phyloP scores from a whole-genome alignment of 169 alveolate genomes.

The Blepharisma undulans region DNA sequence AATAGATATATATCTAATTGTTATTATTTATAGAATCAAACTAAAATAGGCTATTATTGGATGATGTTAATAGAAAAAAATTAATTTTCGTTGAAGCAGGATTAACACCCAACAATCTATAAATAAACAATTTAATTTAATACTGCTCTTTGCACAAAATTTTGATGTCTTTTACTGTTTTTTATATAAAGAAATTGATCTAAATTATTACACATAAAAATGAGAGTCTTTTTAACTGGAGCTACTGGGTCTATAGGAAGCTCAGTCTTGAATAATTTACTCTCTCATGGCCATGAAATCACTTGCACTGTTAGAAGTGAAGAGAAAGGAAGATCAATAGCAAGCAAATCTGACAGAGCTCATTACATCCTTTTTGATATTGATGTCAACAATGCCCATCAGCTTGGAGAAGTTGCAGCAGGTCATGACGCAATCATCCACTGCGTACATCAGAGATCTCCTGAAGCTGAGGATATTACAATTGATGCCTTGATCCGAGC shows the following conservation, averaged over 20 bases:
- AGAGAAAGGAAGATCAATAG: background rate
- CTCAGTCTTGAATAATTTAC: background rate
- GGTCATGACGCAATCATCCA: background rate
- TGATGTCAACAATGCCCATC: background rate
- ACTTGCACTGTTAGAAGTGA: background rate
- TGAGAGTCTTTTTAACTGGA: conserved; percentile 6
- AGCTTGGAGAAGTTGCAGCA: background rate
- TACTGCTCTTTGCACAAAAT: too few species aligned
- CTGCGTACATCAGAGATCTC: background rate
- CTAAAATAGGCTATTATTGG: too few species aligned
- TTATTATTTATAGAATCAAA: too few species aligned
- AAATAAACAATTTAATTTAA: too few species aligned
- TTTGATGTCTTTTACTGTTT: too few species aligned
- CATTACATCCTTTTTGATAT: background rate
- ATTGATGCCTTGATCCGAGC: background rate
- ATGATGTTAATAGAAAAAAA: too few species aligned
- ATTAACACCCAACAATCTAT: too few species aligned
- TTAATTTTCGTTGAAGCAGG: too few species aligned
- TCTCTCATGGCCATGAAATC: background rate
- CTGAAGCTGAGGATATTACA: background rate
- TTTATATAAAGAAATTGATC: too few species aligned
- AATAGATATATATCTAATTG: too few species aligned
- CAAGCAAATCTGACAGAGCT: background rate
- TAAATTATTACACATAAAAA: background rate
- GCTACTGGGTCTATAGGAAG: conserved; percentile 12